Evolutionary conservation across 148 eudicot species (phyloP).

Genomic region (Cornus florida): DNA sequence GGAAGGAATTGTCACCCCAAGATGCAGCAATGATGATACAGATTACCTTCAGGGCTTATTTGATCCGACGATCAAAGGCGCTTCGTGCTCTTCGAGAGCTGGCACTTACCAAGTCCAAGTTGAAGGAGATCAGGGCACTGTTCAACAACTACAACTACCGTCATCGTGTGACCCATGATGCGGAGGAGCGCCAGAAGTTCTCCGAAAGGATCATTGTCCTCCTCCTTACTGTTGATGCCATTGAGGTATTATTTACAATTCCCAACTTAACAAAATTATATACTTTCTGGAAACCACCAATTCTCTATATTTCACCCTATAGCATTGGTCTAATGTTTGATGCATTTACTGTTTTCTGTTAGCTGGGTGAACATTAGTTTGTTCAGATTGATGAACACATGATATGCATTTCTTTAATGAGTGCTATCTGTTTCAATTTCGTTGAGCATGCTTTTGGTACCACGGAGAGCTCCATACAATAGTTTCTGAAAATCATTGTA

Average conservation of each 20-base stretch:
- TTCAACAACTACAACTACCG: conserved; percentile 89
- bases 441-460: too few relatives aligned
- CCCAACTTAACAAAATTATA: background rate
- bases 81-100: conserved; percentile 89
- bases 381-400: too few relatives aligned
- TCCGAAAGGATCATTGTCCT: conserved; percentile 83
- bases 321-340: background rate
- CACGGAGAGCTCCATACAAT: too few relatives aligned
- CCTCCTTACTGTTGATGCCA: conserved; percentile 89
- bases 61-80: conserved; percentile 74
- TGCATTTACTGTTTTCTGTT: too few relatives aligned
- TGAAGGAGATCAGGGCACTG: conserved; percentile 80
- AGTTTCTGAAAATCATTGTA: too few relatives aligned
- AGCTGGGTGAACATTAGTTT: too few relatives aligned
- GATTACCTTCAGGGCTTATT: conserved; percentile 68
- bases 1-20: conserved; percentile 71
- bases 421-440: too few relatives aligned
- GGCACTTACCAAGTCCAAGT: conserved; percentile 80
- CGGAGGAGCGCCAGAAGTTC: conserved; percentile 88
- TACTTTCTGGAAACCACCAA: background rate
- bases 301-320: background rate
- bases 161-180: conserved; percentile 65
- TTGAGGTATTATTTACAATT: conserved; percentile 53
- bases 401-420: too few relatives aligned
- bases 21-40: conserved; percentile 89